Evolutionary conservation across 139 green algal species (phyloP), one percentile per base, ranked within the genome.

Genomic region (Chlorella vulgaris): DNA sequence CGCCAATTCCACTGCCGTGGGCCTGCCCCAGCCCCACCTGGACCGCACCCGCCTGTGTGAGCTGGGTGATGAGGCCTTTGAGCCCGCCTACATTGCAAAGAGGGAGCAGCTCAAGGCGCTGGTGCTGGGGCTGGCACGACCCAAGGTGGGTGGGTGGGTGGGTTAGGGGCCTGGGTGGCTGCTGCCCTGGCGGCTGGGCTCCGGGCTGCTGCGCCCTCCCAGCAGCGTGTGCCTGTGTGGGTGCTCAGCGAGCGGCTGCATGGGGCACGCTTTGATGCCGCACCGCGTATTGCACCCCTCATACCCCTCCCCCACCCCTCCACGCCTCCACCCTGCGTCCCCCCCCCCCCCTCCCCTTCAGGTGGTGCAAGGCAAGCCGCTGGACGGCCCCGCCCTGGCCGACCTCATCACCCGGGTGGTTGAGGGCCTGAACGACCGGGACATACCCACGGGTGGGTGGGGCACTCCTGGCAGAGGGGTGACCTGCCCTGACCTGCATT

Each of bases 21-120:
- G 89, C 39, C 83, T 97, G 62, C 81, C 80, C 1, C 73, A 98
- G 90, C 95, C 95, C 2, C 95, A 98, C 88, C 80, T 98, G 65
- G 88, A 98, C 69, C 87, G 95, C 66, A 98, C 95, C 7, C 80
- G 81, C 58, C 88, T 98, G 62, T 86, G 87, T 71, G 53, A 85
- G 62, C 75, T 95, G 76, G 71, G 26, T 1, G 89, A 92, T 31
- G 39, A 55, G 1, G 66, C 83, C 22, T 83, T 92, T 71, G 87
- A 88, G 38, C 76, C 73, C 5, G 22, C 39, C 2, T 92, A 92
- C 67, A n/a, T 89, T 58, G 53, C 83, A 10, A 81, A 90, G 82
- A 67, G 88, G 24, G 50, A 76, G 36, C 63, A 2, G 26, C 78
- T 93, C 29, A 81, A 68, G 40, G 5, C 43, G 21, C 51, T 88